These are phyloP conservation scores for Debaryomycetaceae sp. DNA, from an alignment of 1,139 yeast genomes.

Conservation along the genomic window DNA sequence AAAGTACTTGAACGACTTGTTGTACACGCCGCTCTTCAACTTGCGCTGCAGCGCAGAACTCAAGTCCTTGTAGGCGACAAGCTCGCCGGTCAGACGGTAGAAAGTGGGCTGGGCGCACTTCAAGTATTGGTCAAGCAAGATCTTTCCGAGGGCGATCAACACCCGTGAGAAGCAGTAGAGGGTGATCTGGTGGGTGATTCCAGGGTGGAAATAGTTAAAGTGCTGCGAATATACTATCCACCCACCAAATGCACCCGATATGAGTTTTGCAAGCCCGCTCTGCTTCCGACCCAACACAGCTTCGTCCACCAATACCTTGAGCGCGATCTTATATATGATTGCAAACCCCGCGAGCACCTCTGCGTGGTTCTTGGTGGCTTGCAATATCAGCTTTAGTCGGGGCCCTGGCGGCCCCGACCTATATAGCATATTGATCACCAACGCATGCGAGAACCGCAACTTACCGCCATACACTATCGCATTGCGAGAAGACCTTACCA, in stretches of 20 bases:
- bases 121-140: constrained; percentile 37
- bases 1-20: constrained; percentile 57
- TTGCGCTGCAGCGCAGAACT: constrained; percentile 30
- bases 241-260: constrained; percentile 66
- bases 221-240: constrained; percentile 64
- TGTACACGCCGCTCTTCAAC: constrained; percentile 32
- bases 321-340: constrained; percentile 49
- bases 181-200: constrained; percentile 58
- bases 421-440: constrained; percentile 59
- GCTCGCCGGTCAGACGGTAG: constrained; percentile 16
- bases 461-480: constrained; percentile 73
- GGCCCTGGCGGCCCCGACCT: constrained; percentile 47
- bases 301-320: constrained; percentile 30
- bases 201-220: constrained; percentile 42
- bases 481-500: constrained; percentile 40
- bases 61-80: constrained; percentile 27
- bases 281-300: constrained; percentile 32
- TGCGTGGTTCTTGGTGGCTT: constrained; percentile 66
- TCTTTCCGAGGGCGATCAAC: constrained; percentile 50
- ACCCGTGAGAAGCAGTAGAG: constrained; percentile 61
- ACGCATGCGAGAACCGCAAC: constrained; percentile 69
- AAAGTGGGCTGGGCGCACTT: constrained; percentile 35
- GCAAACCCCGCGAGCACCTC: constrained; percentile 66
- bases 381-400: constrained; percentile 46
- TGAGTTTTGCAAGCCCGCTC: constrained; percentile 38